A percentile compares a stretch with the other conserved stretches of the same genome.
Conservation (phyloP, 129 eudicot species). For the Mikania micrantha region DNA sequence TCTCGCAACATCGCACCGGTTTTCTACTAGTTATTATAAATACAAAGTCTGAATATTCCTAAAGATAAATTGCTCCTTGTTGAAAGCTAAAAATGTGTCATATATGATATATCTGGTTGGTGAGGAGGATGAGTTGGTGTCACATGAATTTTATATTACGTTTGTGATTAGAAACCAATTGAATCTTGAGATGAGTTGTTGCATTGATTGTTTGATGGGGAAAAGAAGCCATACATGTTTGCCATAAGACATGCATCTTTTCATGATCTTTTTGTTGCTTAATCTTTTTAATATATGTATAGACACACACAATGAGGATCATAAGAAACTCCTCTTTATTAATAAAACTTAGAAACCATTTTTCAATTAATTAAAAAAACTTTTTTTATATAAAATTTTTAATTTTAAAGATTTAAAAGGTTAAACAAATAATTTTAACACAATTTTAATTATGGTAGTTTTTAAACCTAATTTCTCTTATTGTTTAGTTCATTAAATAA, state of each 20-base stretch:
- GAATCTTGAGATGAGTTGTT: slow-evolving; percentile 33
- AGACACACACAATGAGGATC: too few relatives aligned
- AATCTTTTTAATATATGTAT: background rate
- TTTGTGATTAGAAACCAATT: slow-evolving; percentile 23
- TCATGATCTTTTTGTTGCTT: background rate
- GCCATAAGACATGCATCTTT: slow-evolving; percentile 23
- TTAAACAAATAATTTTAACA: too few relatives aligned
- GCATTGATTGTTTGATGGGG: slow-evolving; percentile 24
- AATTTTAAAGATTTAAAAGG: too few relatives aligned
- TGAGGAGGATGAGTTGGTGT: slow-evolving; percentile 15
- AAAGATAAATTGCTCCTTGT: background rate
- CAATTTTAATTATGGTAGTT: too few relatives aligned
- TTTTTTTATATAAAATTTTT: too few relatives aligned
- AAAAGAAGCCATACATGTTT: slow-evolving; percentile 28
- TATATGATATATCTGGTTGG: slow-evolving; percentile 14
- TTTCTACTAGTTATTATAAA: too few relatives aligned
- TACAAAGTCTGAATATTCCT: background rate
- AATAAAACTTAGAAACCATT: too few relatives aligned
- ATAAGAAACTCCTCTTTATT: too few relatives aligned
- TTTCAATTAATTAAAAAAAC: too few relatives aligned
- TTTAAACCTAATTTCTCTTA: too few relatives aligned
- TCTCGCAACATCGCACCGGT: too few relatives aligned
- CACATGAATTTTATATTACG: slow-evolving; percentile 19
- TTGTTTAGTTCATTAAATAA: too few relatives aligned
- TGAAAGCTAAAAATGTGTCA: background rate